Conservation (phyloP, 228 moss, liverwort and hornwort species). For the Sphagnum magellanicum region DNA sequence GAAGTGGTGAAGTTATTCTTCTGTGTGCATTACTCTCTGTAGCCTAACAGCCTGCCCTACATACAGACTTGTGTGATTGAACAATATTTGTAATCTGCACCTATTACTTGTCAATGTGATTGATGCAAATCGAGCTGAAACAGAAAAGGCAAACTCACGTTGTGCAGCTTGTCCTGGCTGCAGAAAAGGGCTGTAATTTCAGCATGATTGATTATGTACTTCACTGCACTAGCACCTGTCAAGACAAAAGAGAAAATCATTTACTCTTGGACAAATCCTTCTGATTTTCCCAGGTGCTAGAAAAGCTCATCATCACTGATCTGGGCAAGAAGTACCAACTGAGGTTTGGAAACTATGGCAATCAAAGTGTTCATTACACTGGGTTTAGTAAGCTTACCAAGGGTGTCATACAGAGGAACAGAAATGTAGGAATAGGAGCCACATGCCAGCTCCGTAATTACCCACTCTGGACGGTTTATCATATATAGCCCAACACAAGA, state of each 20-base stretch:
- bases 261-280: no score
- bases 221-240: slow-evolving; percentile 76
- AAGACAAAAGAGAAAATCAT: background rate
- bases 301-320: no score
- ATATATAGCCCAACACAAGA: slow-evolving; percentile 73
- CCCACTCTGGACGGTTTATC: slow-evolving; percentile 92
- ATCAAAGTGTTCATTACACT: no score
- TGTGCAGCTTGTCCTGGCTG: slow-evolving; percentile 82
- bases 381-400: slow-evolving; percentile 31
- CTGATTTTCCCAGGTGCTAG: no score
- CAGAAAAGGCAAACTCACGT: slow-evolving; percentile 20
- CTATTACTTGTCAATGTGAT: no score
- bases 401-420: slow-evolving; percentile 93
- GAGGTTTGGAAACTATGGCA: no score
- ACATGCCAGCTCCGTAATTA: slow-evolving; percentile 81
- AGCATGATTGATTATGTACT: slow-evolving; percentile 83
- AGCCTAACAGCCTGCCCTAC: no score
- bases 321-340: no score
- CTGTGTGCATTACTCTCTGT: no score
- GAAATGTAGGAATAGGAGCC: slow-evolving; percentile 79
- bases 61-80: no score
- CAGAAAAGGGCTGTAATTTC: slow-evolving; percentile 72
- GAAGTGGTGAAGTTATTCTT: no score
- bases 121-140: background rate
- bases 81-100: no score